Conservation (phyloP, 345 rosid species). For the Excoecaria agallocha region DNA sequence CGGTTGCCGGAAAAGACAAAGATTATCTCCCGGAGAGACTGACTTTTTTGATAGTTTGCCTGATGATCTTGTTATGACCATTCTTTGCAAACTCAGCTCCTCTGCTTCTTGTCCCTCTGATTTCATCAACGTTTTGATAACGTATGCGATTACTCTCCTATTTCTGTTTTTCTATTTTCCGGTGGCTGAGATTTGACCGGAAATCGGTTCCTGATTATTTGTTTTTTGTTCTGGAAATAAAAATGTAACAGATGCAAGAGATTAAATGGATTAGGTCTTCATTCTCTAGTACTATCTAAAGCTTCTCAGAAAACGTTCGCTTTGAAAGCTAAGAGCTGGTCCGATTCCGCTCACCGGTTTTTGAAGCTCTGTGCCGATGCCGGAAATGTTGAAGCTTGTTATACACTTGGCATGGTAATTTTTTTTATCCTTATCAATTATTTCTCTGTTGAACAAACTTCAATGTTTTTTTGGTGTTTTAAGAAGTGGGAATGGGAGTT, state of each 20-base stretch:
- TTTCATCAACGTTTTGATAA: slow-evolving; percentile 59
- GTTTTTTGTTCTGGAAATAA: not conserved
- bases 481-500: not conserved
- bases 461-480: not conserved
- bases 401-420: slow-evolving; percentile 93
- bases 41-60: slow-evolving; percentile 70
- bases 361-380: slow-evolving; percentile 74
- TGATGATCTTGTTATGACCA: slow-evolving; percentile 70
- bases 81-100: slow-evolving; percentile 62
- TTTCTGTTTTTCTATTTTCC: not conserved
- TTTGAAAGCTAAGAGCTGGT: slow-evolving; percentile 68
- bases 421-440: not conserved
- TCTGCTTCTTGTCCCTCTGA: slow-evolving; percentile 62
- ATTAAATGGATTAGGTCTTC: slow-evolving; percentile 54
- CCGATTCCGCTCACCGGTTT: slow-evolving; percentile 79
- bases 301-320: slow-evolving; percentile 57
- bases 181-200: slow-evolving; percentile 9
- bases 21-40: slow-evolving; percentile 19
- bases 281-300: slow-evolving; percentile 54
- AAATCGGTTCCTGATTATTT: not conserved
- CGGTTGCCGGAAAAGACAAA: slow-evolving; percentile 35
- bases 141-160: slow-evolving; percentile 44
- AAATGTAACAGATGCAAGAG: slow-evolving; percentile 71
- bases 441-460: no score
- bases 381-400: slow-evolving; percentile 87